Evolutionary conservation across 2,329 filamentous ascomycete species (phyloP).

Genomic region (Magnaporthales sp.): DNA sequence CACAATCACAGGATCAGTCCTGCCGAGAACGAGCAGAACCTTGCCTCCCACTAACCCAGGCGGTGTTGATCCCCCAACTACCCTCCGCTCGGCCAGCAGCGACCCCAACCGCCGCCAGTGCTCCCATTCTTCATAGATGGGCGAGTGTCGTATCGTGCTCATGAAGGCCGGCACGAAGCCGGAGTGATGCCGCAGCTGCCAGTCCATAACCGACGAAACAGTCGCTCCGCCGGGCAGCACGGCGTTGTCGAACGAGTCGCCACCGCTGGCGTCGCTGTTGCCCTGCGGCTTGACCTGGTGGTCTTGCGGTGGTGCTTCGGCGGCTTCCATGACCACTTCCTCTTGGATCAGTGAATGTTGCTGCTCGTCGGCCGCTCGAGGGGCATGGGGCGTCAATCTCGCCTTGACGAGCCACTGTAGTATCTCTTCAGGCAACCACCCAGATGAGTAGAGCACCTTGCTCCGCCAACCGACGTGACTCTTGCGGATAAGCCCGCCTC

Average conservation of each 20-base stretch:
- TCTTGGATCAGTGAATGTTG: background rate
- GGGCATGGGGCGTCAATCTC: slow-evolving; percentile 32
- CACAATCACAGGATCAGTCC: slow-evolving; percentile 58
- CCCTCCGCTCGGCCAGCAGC: slow-evolving; percentile 33
- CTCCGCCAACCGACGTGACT: slow-evolving; percentile 52
- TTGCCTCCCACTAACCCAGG: slow-evolving; percentile 33
- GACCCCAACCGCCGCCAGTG: slow-evolving; percentile 51
- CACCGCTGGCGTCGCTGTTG: slow-evolving; percentile 27
- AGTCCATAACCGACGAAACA: slow-evolving; percentile 54
- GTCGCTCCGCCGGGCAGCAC: slow-evolving; percentile 42
- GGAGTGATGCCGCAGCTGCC: slow-evolving; percentile 58
- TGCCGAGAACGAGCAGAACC: slow-evolving; percentile 58
- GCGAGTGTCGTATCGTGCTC: slow-evolving; percentile 60
- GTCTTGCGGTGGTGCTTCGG: background rate
- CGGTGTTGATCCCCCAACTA: slow-evolving; percentile 2
- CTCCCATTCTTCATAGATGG: slow-evolving; percentile 54
- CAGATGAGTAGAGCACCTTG: slow-evolving; percentile 53
- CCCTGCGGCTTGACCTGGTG: slow-evolving; percentile 16
- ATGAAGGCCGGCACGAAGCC: slow-evolving; percentile 66
- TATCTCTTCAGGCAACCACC: slow-evolving; percentile 50
- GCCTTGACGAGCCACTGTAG: slow-evolving; percentile 43
- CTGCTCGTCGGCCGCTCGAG: background rate
- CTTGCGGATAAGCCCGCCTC: slow-evolving; percentile 58
- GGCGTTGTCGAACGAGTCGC: slow-evolving; percentile 33
- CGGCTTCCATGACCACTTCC: background rate